Percentiles rank a stretch among this genome's conserved stretches.
These are phyloP conservation scores for Trichopus zeylanicus DNA, from an alignment of 116 monocot species.

Conservation along the genomic window DNA sequence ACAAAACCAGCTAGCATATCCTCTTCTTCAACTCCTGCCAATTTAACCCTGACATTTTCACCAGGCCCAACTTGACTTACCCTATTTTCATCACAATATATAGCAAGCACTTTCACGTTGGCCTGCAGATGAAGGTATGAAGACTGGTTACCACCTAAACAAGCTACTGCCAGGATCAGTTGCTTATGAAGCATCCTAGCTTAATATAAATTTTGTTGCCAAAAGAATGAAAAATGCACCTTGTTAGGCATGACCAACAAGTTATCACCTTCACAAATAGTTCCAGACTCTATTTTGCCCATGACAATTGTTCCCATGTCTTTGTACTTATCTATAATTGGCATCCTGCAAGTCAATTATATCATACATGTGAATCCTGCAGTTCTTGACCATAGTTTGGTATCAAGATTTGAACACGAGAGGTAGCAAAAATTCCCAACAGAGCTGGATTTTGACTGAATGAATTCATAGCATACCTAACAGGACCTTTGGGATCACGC, in stretches of 20 bases:
- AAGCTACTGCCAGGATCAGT: too few relatives aligned
- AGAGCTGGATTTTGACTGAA: background rate
- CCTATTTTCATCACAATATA: conserved; percentile 77
- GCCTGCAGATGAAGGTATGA: conserved; percentile 28
- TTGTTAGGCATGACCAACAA: conserved; percentile 95
- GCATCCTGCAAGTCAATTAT: conserved; percentile 47
- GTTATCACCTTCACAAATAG: conserved; percentile 68
- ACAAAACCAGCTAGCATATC: conserved; percentile 93
- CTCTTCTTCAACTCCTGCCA: conserved; percentile 90
- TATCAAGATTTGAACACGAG: background rate
- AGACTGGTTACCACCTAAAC: too few relatives aligned
- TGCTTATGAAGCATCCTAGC: background rate
- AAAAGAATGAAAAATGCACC: conserved; percentile 23
- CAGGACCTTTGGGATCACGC: conserved; percentile 74
- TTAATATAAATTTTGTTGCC: background rate
- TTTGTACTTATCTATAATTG: conserved; percentile 96
- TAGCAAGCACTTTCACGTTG: conserved; percentile 70
- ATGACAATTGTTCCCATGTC: conserved; percentile 98
- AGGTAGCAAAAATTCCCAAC: background rate
- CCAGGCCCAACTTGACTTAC: conserved; percentile 71
- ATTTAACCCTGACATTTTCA: conserved; percentile 84
- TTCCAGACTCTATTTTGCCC: conserved; percentile 98
- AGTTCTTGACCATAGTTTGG: background rate
- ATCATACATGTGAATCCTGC: background rate
- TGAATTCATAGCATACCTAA: conserved; percentile 46